A percentile compares a stretch with the other conserved stretches of the same genome.
These are phyloP conservation scores for Apophysomyces sp. DNA, from an alignment of 371 early-diverging fungal species.

Conservation along the genomic window DNA sequence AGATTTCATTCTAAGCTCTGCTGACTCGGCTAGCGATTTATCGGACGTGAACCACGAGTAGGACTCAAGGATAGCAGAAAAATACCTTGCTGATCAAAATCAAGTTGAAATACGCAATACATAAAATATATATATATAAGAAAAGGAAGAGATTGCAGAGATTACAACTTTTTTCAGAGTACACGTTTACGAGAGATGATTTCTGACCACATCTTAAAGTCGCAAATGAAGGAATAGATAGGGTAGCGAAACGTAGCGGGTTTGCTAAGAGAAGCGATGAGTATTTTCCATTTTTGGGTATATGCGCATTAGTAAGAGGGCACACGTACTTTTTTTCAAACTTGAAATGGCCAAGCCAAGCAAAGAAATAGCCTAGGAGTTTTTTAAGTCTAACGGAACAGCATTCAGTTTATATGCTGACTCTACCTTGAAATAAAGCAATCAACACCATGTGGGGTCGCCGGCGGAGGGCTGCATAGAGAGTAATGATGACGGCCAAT, in stretches of 20 bases:
- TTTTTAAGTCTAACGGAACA: background rate
- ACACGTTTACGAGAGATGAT: conserved; percentile 37
- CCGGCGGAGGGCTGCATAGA: conserved; percentile 18
- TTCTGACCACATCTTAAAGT: conserved; percentile 64
- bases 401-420: background rate
- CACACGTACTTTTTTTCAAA: conserved; percentile 58
- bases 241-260: conserved; percentile 76
- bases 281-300: background rate
- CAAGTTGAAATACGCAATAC: too few species aligned
- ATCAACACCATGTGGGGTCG: conserved; percentile 17
- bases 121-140: too few species aligned
- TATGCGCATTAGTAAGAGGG: background rate
- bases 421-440: conserved; percentile 37
- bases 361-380: conserved; percentile 54
- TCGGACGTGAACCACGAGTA: too few species aligned
- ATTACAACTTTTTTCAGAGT: conserved; percentile 17
- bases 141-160: too few species aligned
- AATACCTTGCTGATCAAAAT: too few species aligned
- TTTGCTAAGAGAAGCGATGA: conserved; percentile 27
- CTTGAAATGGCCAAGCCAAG: conserved; percentile 71
- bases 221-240: conserved; percentile 60
- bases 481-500: conserved; percentile 13
- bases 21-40: too few species aligned
- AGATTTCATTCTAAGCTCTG: too few species aligned
- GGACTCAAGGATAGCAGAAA: too few species aligned